These are phyloP conservation scores for Glonium stellatum DNA, from an alignment of 495 filamentous ascomycete species.

Conservation along the genomic window DNA sequence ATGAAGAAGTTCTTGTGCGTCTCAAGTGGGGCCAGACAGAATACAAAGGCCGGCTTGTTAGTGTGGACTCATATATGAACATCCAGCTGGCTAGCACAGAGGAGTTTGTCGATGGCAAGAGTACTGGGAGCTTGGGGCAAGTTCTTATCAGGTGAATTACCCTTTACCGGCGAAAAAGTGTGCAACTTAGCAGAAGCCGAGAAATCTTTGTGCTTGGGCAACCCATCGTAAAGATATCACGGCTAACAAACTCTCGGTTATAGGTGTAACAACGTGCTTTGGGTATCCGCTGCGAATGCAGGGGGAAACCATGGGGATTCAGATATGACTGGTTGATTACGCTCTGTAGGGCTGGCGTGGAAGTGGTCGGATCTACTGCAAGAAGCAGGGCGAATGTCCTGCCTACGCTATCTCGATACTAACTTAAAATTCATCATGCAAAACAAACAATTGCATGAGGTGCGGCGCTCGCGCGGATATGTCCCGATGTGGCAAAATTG, in stretches of 20 bases:
- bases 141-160: conserved; percentile 76
- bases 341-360: not conserved
- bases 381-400: too few relatives aligned
- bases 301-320: conserved; percentile 48
- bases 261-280: conserved; percentile 94
- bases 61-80: conserved; percentile 98
- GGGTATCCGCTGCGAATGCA: conserved; percentile 62
- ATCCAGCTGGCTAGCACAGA: conserved; percentile 82
- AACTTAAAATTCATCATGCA: not conserved
- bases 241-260: not conserved
- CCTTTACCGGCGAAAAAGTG: not conserved
- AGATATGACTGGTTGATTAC: conserved; percentile 54
- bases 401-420: too few relatives aligned
- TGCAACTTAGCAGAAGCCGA: not conserved
- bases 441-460: not conserved
- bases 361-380: too few relatives aligned
- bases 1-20: conserved; percentile 80
- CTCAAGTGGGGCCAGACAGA: conserved; percentile 98
- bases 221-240: not conserved
- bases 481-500: not conserved
- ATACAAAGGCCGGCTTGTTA: conserved; percentile 86
- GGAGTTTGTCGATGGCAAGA: conserved; percentile 86
- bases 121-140: conserved; percentile 73
- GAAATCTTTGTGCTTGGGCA: not conserved
- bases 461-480: not conserved